Conservation (phyloP, 2,329 filamentous ascomycete genomes). For the Waltergamsia citrina region DNA sequence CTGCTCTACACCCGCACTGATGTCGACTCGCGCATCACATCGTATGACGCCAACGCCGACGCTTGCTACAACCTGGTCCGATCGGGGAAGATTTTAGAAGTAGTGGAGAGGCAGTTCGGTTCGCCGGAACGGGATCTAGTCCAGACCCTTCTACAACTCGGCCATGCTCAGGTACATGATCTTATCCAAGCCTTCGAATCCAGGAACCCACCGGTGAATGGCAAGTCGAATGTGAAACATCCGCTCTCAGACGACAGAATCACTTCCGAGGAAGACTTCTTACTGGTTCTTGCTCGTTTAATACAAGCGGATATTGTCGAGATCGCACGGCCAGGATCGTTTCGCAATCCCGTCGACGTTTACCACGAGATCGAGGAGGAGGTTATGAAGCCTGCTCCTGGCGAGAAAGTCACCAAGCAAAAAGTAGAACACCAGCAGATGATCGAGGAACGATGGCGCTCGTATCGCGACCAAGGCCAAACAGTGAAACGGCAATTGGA, state of each 20-base stretch:
- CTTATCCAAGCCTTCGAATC: conserved; percentile 53
- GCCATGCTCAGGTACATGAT: conserved; percentile 65
- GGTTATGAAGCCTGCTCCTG: conserved; percentile 38
- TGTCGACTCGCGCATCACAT: conserved; percentile 50
- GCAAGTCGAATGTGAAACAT: conserved; percentile 22
- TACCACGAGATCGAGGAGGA: conserved; percentile 54
- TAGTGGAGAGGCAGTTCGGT: conserved; percentile 67
- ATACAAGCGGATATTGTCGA: conserved; percentile 60
- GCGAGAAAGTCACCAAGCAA: conserved; percentile 43
- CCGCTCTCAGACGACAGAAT: conserved; percentile 24
- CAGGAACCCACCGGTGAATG: conserved; percentile 23
- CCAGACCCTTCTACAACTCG: conserved; percentile 65
- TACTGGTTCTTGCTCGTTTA: conserved; percentile 40
- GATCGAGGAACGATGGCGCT: conserved; percentile 41
- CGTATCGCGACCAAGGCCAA: conserved; percentile 43
- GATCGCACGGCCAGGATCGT: conserved; percentile 47
- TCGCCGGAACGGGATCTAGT: conserved; percentile 65
- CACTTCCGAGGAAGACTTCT: conserved; percentile 36
- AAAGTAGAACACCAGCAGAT: conserved; percentile 52
- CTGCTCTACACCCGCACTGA: conserved; percentile 63
- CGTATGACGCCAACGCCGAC: conserved; percentile 76
- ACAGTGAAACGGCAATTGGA: conserved; percentile 42
- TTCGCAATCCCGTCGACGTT: conserved; percentile 52
- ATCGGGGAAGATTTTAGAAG: conserved; percentile 69
- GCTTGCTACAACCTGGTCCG: conserved; percentile 77